Evolutionary conservation across 2,329 filamentous ascomycete genomes (phyloP).

Genomic region (Gaeumannomyces tritici): DNA sequence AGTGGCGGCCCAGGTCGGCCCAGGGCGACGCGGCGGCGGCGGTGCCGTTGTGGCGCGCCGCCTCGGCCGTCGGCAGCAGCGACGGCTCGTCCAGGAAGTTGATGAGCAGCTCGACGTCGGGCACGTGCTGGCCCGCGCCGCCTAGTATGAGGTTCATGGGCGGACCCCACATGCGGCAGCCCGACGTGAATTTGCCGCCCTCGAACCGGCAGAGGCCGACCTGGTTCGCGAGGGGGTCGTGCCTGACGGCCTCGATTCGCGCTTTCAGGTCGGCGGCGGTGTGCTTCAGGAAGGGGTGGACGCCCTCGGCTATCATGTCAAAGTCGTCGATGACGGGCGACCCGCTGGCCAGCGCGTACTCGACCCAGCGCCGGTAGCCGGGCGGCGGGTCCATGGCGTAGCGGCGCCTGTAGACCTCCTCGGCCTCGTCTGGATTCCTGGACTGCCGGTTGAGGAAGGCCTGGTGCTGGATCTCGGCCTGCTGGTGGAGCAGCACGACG

Average conservation of each 20-base stretch:
- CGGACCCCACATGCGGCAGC: not conserved
- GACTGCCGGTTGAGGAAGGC: not conserved
- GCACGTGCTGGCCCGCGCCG: not conserved
- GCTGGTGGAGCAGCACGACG: not conserved
- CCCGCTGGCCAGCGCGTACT: not conserved
- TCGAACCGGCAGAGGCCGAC: not conserved
- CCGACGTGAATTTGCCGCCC: not conserved
- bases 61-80: constrained; percentile 6
- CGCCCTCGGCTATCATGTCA: not conserved
- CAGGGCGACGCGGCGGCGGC: not conserved
- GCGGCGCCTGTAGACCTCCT: constrained; percentile 29
- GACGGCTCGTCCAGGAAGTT: not conserved
- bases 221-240: not conserved
- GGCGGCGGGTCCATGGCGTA: constrained; percentile 32
- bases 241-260: not conserved
- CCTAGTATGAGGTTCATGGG: not conserved
- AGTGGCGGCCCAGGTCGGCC: not conserved
- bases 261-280: not conserved
- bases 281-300: not conserved
- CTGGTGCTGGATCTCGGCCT: not conserved
- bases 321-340: constrained; percentile 1
- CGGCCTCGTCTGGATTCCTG: not conserved
- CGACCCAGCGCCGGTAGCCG: constrained; percentile 33
- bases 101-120: not conserved
- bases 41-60: not conserved